Evolutionary conservation across 2,329 filamentous ascomycete genomes (phyloP), one percentile per base, ranked within the genome.

Genomic region (Fusarium pseudoanthophilum): DNA sequence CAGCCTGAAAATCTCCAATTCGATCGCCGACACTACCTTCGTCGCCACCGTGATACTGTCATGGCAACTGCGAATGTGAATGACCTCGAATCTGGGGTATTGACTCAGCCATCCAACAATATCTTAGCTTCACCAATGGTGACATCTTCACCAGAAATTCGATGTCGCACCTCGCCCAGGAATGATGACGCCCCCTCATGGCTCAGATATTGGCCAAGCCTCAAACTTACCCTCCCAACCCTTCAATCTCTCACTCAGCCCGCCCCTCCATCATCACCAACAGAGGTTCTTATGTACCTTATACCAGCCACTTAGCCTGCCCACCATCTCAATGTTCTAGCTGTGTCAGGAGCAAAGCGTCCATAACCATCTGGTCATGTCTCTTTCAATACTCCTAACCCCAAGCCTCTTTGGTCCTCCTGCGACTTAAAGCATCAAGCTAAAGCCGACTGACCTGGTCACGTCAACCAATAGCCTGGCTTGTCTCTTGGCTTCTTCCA

Each of bases 401-500:
- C 53, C 36, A 69, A 65, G 59, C 66, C 57, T 49, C 48, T 43
- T 37, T 53, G 36, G 48, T 39, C 36, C 18, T 21, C 59, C 66
- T 65, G 60, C 30, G 49, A 51, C 57, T 45, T 42, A 37, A 58
- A 49, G 59, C 37, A 49, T 52, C 53, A 56, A 36, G 26, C 64
- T 69, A 68, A 69, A 56, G 39, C 48, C 49, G 60, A 64, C 68
- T 74, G 72, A 74, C 60, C 61, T 66, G 68, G 69, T 73, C 72
- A 73, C 65, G 68, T 69, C 71, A 74, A 42, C 72, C 64, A 72
- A 67, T 53, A 40, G 36, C 34, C n/a, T 34, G 21, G 57, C 34
- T 55, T 37, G 40, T 63, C 51, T 51, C 57, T 45, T 59, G 42
- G 39, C 43, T 58, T 45, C 24, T 55, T 40, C 43, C 28, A 28